Base-by-base conservation (phyloP, 192 early-diverging fungal genomes). In the Gaertneriomyces semiglobifer region DNA sequence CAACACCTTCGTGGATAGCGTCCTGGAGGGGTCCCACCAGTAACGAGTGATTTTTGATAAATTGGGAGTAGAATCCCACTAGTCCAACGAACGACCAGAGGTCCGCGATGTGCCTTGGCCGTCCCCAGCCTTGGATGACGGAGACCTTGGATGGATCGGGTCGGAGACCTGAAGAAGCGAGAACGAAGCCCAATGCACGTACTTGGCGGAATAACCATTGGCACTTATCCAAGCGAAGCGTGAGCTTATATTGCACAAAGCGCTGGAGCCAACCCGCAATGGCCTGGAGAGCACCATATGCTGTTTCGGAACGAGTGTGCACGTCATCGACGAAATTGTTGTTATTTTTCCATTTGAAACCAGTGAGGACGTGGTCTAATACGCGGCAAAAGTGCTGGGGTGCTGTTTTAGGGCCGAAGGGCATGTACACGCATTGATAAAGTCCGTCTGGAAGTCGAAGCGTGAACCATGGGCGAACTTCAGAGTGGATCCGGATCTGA, bases 141-240 rank as follows among this genome's bases (percentile, higher is more conserved):
- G 47, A 9, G 1, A 77, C 7, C 58, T 79, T 81, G 4, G 42
- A 12, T 0, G 63, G 64, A 43, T 69, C 69, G 5, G 61, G 58
- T 4, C 4, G 16, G 25, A 81, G 52, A 25, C 76, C 79, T 14
- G 66, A 43, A 18, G 50, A 43, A 5, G 65, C 62, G 42, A 75
- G 60, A 44, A 80, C 59, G 55, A 62, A 63, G 4, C 74, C 70
- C 4, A 63, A 41, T 58, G 65, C 58, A 7, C 44, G 54, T 38
- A 75, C 45, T 38, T 71, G 53, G 8, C 33, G 11, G n/a, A 61
- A 60, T 18, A 62, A 41, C 41, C 77, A 77, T 14, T 70, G n/a
- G 63, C 76, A 79, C 58, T 80, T 80, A 11, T 64, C 68, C 5
- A 68, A 61, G 41, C 76, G 72, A 45, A 71, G 52, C 6, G 60